phyloP scores from a whole-genome alignment of 2,329 filamentous ascomycete genomes.

The Mycosphaerella sp. region DNA sequence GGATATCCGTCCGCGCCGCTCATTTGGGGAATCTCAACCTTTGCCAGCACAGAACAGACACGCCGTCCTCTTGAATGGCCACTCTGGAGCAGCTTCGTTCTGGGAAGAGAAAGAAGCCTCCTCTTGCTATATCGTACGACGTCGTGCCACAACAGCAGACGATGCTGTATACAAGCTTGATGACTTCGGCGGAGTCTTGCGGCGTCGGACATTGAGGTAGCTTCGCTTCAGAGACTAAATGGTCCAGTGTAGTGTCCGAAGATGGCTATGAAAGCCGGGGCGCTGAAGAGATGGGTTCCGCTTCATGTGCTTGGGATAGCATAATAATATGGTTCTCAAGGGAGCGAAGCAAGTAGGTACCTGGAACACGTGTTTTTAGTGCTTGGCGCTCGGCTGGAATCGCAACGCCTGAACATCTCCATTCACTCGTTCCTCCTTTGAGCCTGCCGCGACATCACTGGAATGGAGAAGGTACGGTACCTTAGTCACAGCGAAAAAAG shows the following conservation, averaged over 20 bases:
- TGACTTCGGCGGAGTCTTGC: not conserved
- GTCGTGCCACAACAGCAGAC: conserved; percentile 1
- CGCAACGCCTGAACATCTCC: too few relatives aligned
- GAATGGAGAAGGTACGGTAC: too few relatives aligned
- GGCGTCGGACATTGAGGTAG: not conserved
- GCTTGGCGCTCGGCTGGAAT: too few relatives aligned
- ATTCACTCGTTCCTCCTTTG: too few relatives aligned
- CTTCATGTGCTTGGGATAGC: not conserved
- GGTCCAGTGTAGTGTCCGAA: conserved; percentile 1
- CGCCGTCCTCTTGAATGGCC: too few relatives aligned
- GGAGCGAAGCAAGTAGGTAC: too few relatives aligned
- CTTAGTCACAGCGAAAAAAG: too few relatives aligned
- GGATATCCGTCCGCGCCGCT: too few relatives aligned
- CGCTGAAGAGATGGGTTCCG: too few relatives aligned
- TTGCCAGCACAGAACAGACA: too few relatives aligned
- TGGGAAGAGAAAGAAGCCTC: not conserved
- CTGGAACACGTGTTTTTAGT: too few relatives aligned
- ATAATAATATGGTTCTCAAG: conserved; percentile 6
- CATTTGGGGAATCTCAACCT: too few relatives aligned
- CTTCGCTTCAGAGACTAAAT: not conserved
- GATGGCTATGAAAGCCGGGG: conserved; percentile 5
- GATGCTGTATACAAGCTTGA: not conserved
- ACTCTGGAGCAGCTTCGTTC: conserved; percentile 42
- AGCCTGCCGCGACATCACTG: not conserved
- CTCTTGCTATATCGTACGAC: conserved; percentile 1